Evolutionary conservation across 352 stramenopile genomes (phyloP).

Genomic region (Globisporangium viniferum): DNA sequence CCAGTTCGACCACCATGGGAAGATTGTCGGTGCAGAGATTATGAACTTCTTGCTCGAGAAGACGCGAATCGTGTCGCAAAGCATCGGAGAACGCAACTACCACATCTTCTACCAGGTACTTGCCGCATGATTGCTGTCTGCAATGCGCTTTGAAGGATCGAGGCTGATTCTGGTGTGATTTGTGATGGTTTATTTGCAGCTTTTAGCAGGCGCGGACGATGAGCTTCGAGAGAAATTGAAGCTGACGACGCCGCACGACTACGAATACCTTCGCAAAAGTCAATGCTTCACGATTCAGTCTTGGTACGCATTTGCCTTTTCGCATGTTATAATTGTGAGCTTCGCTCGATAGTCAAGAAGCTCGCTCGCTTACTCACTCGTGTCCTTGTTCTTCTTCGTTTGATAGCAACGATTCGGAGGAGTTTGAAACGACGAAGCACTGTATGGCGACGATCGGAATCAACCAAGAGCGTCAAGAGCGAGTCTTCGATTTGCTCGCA

Average conservation of each 20-base stretch:
- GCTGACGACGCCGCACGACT: constrained; percentile 72
- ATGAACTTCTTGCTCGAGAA: constrained; percentile 92
- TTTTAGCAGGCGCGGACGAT: constrained; percentile 79
- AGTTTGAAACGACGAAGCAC: constrained; percentile 80
- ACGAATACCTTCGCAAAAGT: constrained; percentile 87
- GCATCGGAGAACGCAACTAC: constrained; percentile 93
- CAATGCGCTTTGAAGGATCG: background rate
- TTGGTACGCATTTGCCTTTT: constrained; percentile 28
- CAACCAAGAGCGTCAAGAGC: constrained; percentile 64
- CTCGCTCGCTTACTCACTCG: background rate
- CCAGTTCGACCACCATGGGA: constrained; percentile 91
- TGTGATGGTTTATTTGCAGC: constrained; percentile 25
- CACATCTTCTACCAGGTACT: constrained; percentile 96
- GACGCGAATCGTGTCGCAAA: constrained; percentile 88
- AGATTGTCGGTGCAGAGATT: constrained; percentile 89
- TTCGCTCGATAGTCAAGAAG: background rate
- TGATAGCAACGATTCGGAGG: constrained; percentile 57
- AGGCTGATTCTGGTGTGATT: constrained; percentile 5
- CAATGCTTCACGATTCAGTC: constrained; percentile 81
- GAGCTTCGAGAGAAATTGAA: constrained; percentile 60
- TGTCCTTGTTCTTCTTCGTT: background rate
- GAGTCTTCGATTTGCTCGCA: constrained; percentile 85
- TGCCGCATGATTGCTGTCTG: constrained; percentile 9
- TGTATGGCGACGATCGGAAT: constrained; percentile 90
- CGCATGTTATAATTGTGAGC: background rate